These are phyloP conservation scores for Chlorophyllum brunneum DNA, from an alignment of 768 basidiomycete species.

Conservation along the genomic window DNA sequence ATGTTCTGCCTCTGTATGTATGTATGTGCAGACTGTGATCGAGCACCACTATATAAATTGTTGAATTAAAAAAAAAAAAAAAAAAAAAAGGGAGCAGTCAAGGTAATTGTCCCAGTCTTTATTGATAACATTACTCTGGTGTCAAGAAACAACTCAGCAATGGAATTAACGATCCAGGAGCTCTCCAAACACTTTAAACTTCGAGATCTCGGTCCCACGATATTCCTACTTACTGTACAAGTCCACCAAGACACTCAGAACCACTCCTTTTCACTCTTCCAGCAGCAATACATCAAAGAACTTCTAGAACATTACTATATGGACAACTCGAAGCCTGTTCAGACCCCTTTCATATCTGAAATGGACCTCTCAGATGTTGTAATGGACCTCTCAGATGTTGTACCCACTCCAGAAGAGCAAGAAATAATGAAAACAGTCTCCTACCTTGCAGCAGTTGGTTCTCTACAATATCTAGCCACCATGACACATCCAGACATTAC, in stretches of 20 bases:
- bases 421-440: not conserved
- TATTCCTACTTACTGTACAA: too few relatives aligned
- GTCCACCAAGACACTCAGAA: slow-evolving; percentile 15
- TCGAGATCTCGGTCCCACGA: too few relatives aligned
- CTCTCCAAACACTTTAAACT: slow-evolving; percentile 15
- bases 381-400: slow-evolving; percentile 6
- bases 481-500: slow-evolving; percentile 20
- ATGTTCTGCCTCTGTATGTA: too few relatives aligned
- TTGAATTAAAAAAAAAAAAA: too few relatives aligned
- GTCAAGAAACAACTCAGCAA: not conserved
- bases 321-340: too few relatives aligned
- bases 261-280: slow-evolving; percentile 19
- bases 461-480: too few relatives aligned
- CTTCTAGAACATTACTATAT: slow-evolving; percentile 20
- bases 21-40: too few relatives aligned
- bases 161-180: slow-evolving; percentile 9
- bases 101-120: too few relatives aligned
- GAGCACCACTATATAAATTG: too few relatives aligned
- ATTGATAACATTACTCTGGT: slow-evolving; percentile 26
- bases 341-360: too few relatives aligned
- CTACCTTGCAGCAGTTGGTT: not conserved
- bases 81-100: too few relatives aligned
- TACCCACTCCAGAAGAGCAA: not conserved
- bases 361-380: slow-evolving; percentile 18
- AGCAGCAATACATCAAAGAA: slow-evolving; percentile 21